These are phyloP conservation scores for Scolecobasidium constrictum DNA, from an alignment of 2,329 filamentous ascomycete species.

Conservation along the genomic window DNA sequence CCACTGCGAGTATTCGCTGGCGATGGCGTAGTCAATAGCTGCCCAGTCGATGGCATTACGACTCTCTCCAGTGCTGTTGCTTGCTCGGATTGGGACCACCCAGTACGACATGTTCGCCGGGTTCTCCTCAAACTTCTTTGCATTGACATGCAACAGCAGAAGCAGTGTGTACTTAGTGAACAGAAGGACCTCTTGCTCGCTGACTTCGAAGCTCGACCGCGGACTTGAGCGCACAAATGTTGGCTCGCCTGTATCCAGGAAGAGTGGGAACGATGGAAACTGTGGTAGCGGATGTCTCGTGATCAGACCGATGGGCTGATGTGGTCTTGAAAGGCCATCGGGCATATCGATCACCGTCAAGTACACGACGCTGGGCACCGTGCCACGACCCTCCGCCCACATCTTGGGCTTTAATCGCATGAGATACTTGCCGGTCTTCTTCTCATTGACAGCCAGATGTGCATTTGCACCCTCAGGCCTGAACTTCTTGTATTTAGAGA, in stretches of 20 bases:
- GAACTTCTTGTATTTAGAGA: conserved; percentile 60
- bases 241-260: conserved; percentile 51
- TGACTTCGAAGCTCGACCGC: conserved; percentile 31
- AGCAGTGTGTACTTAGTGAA: conserved; percentile 65
- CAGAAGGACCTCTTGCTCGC: conserved; percentile 34
- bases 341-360: conserved; percentile 53
- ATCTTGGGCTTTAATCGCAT: conserved; percentile 71
- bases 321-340: conserved; percentile 44
- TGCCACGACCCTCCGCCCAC: conserved; percentile 47
- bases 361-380: conserved; percentile 44
- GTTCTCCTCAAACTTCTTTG: conserved; percentile 65
- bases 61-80: background rate
- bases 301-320: conserved; percentile 58
- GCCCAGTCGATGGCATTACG: conserved; percentile 49
- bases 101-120: conserved; percentile 67
- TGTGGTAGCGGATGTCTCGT: conserved; percentile 55
- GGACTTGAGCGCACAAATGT: conserved; percentile 48
- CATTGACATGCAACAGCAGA: conserved; percentile 77
- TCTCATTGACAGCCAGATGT: conserved; percentile 66
- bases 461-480: conserved; percentile 82
- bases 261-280: conserved; percentile 60
- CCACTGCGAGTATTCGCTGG: conserved; percentile 33
- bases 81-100: conserved; percentile 48
- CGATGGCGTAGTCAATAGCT: conserved; percentile 33
- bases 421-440: conserved; percentile 60